These are phyloP conservation scores for Rhizomucor miehei DNA, from an alignment of 371 early-diverging fungal species.

Conservation along the genomic window DNA sequence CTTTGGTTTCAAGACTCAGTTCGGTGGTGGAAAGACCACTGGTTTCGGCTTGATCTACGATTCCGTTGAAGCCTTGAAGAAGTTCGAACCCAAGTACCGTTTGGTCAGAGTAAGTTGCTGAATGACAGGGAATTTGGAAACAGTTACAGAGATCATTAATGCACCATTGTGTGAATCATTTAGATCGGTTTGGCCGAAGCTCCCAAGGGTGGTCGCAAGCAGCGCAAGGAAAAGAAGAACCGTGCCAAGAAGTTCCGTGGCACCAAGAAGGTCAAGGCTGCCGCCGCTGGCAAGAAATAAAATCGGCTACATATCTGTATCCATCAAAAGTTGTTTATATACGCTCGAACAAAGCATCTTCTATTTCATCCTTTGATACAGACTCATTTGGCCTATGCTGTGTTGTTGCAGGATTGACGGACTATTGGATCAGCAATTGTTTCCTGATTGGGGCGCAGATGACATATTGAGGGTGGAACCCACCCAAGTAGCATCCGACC, in stretches of 20 bases:
- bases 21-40: slow-evolving; percentile 98
- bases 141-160: too few species aligned
- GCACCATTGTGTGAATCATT: neutral
- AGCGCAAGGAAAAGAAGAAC: slow-evolving; percentile 99
- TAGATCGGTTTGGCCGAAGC: slow-evolving; percentile 77
- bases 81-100: slow-evolving; percentile 98
- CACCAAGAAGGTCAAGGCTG: slow-evolving; percentile 92
- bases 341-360: too few species aligned
- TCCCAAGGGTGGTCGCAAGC: slow-evolving; percentile 90
- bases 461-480: too few species aligned
- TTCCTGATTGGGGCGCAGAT: too few species aligned
- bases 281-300: slow-evolving; percentile 42
- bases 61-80: slow-evolving; percentile 91
- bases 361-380: too few species aligned
- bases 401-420: too few species aligned
- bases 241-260: slow-evolving; percentile 98
- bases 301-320: neutral
- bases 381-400: too few species aligned
- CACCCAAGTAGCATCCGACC: too few species aligned
- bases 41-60: slow-evolving; percentile 99
- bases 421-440: too few species aligned
- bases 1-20: slow-evolving; percentile 95
- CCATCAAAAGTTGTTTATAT: too few species aligned
- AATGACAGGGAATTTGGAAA: neutral
- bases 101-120: slow-evolving; percentile 65